A percentile compares a stretch with the other conserved stretches of the same genome.
Conservation (phyloP, 768 basidiomycete genomes). For the Cubamyces sp. region DNA sequence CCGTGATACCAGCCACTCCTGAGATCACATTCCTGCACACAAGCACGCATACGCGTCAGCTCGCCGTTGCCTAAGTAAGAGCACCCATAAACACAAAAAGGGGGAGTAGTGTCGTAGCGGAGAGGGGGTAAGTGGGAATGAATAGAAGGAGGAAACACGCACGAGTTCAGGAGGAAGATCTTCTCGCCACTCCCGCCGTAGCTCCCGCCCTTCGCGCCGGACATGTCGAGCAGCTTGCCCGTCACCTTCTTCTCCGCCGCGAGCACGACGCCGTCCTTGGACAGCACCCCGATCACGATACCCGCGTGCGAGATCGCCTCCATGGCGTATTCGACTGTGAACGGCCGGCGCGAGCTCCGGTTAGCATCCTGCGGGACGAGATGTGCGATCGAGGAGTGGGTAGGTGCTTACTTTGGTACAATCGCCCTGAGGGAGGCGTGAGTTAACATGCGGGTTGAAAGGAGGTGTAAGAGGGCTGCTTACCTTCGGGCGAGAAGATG, state of each 20-base stretch:
- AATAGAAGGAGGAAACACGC: constrained; percentile 36
- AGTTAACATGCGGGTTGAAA: constrained; percentile 8
- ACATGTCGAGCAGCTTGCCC: constrained; percentile 93
- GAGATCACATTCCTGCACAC: constrained; percentile 84
- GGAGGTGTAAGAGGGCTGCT: constrained; percentile 12
- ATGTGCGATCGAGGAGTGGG: not conserved
- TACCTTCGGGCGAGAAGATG: constrained; percentile 98
- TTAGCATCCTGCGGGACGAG: not conserved
- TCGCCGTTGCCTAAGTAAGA: no score
- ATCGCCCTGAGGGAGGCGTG: constrained; percentile 65
- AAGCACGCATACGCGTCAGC: not conserved
- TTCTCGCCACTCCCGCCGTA: constrained; percentile 98
- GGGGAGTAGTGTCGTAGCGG: not conserved
- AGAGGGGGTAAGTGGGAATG: not conserved
- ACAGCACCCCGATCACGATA: constrained; percentile 90
- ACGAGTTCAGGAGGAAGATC: constrained; percentile 94
- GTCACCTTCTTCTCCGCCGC: constrained; percentile 99
- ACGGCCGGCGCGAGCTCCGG: constrained; percentile 8
- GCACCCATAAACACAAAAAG: not conserved
- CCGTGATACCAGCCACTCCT: constrained; percentile 94
- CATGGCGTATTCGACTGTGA: constrained; percentile 97
- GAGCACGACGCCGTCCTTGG: constrained; percentile 88
- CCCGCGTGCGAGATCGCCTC: constrained; percentile 97
- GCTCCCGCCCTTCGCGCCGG: constrained; percentile 81
- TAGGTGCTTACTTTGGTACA: constrained; percentile 85